These are phyloP conservation scores for Selenicereus undatus DNA, from an alignment of 148 eudicot species.

Conservation along the genomic window DNA sequence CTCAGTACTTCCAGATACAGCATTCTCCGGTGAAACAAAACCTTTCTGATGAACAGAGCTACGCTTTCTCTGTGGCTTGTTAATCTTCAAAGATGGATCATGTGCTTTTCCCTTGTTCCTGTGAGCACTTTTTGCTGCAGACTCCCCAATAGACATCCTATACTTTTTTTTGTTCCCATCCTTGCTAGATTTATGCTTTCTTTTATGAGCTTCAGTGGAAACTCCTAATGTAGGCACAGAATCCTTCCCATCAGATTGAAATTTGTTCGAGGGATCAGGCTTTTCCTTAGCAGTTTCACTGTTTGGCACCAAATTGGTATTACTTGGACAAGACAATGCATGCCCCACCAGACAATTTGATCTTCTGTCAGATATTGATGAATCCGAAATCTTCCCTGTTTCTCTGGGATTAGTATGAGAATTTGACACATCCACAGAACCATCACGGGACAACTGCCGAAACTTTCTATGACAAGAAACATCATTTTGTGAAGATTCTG, in stretches of 20 bases:
- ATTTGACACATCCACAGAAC: conserved; percentile 42
- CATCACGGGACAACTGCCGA: conserved; percentile 33
- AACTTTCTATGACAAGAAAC: conserved; percentile 33
- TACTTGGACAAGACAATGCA: conserved; percentile 27
- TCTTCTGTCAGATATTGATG: conserved; percentile 34
- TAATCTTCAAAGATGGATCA: conserved; percentile 24
- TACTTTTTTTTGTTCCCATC: conserved; percentile 39
- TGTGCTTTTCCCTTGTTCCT: conserved; percentile 35
- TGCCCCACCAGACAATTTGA: conserved; percentile 26
- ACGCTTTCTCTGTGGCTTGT: conserved; percentile 42
- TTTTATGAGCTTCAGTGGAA: conserved; percentile 41
- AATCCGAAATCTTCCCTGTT: conserved; percentile 28
- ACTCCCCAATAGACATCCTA: conserved; percentile 35
- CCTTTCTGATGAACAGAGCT: conserved; percentile 35
- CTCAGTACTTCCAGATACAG: conserved; percentile 30
- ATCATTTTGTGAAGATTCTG: conserved; percentile 27
- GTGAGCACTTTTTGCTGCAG: conserved; percentile 23
- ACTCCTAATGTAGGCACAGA: conserved; percentile 28
- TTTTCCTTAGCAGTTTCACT: conserved; percentile 38
- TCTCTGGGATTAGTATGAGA: conserved; percentile 18
- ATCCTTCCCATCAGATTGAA: conserved; percentile 22
- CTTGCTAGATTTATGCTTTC: conserved; percentile 38
- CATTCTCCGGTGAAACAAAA: conserved; percentile 37
- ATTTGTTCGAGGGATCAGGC: conserved; percentile 26
- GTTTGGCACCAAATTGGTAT: conserved; percentile 32